Percentiles rank a stretch among this genome's conserved stretches.
These are phyloP conservation scores for Porphyrellus cyaneotinctus DNA, from an alignment of 768 basidiomycete species.

Conservation along the genomic window DNA sequence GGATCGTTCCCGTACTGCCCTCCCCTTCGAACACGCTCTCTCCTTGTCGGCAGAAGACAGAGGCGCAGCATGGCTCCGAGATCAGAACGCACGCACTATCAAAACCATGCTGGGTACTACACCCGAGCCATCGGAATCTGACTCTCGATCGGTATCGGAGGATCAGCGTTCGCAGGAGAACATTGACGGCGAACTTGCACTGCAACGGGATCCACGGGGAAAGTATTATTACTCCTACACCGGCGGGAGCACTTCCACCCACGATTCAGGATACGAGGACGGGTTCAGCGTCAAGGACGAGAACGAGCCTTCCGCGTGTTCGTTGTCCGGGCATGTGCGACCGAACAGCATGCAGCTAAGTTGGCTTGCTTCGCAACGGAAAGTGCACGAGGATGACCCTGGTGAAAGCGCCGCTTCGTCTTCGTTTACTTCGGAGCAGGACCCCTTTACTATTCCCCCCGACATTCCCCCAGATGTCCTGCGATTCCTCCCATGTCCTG, in stretches of 20 bases:
- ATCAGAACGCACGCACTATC: slow-evolving; percentile 69
- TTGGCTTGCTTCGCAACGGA: slow-evolving; percentile 59
- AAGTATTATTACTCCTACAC: slow-evolving; percentile 77
- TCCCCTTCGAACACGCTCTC: slow-evolving; percentile 38
- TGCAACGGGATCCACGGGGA: slow-evolving; percentile 64
- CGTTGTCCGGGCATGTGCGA: slow-evolving; percentile 38
- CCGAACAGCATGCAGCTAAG: slow-evolving; percentile 64
- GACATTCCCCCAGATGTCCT: slow-evolving; percentile 51
- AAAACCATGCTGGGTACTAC: slow-evolving; percentile 54
- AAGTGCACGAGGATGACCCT: slow-evolving; percentile 21
- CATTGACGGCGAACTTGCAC: slow-evolving; percentile 57
- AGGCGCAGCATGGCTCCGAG: slow-evolving; percentile 76
- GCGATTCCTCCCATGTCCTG: slow-evolving; percentile 43
- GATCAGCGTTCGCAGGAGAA: slow-evolving; percentile 37
- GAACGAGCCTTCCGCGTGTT: slow-evolving; percentile 23
- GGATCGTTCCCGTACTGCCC: slow-evolving; percentile 40
- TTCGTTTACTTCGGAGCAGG: slow-evolving; percentile 15
- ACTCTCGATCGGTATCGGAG: slow-evolving; percentile 40
- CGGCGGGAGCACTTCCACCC: slow-evolving; percentile 43
- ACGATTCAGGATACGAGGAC: slow-evolving; percentile 55
- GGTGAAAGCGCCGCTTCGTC: slow-evolving; percentile 10
- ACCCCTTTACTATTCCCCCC: slow-evolving; percentile 23
- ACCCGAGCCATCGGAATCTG: slow-evolving; percentile 57
- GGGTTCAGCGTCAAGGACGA: slow-evolving; percentile 36
- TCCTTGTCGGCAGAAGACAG: slow-evolving; percentile 54